A percentile compares a stretch with the other conserved stretches of the same genome.
These are phyloP conservation scores for Mallotus japonicus DNA, from an alignment of 441 rosid species.

Conservation along the genomic window DNA sequence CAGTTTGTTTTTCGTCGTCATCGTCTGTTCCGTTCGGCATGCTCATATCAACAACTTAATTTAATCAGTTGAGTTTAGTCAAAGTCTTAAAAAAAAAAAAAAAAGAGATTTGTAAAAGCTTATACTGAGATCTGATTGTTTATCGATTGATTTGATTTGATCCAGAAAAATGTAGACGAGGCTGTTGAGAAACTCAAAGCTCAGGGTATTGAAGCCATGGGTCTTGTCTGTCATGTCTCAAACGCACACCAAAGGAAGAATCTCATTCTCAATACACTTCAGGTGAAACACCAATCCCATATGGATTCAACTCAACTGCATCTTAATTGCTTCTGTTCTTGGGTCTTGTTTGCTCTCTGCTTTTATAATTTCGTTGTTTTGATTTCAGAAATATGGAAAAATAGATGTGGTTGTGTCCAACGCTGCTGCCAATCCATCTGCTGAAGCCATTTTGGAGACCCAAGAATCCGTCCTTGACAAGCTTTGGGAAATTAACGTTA, in stretches of 20 bases:
- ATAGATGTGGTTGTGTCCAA: slow-evolving; percentile 65
- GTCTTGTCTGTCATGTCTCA: slow-evolving; percentile 89
- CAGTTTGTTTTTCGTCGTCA: background rate
- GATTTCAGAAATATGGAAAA: slow-evolving; percentile 57
- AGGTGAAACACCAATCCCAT: slow-evolving; percentile 33
- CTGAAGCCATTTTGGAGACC: slow-evolving; percentile 43
- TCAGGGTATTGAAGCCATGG: slow-evolving; percentile 63
- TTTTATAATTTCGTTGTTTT: too few relatives aligned
- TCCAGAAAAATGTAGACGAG: slow-evolving; percentile 76
- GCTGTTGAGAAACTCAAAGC: slow-evolving; percentile 68
- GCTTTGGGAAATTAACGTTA: slow-evolving; percentile 73
- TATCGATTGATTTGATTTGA: background rate
- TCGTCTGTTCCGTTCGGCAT: too few relatives aligned
- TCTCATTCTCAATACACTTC: slow-evolving; percentile 61
- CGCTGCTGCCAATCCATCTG: slow-evolving; percentile 67
- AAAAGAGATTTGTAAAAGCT: too few relatives aligned
- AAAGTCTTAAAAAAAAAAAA: too few relatives aligned
- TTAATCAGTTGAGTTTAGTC: too few relatives aligned
- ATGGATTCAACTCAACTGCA: too few relatives aligned
- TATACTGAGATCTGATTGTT: too few relatives aligned
- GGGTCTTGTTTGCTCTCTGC: too few relatives aligned
- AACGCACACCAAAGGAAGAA: slow-evolving; percentile 68
- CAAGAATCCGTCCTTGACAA: slow-evolving; percentile 59
- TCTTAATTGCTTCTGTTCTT: too few relatives aligned
- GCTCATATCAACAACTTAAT: too few relatives aligned